Evolutionary conservation across 306 rosid genomes (phyloP).

Genomic region (Oxytropis ochrocephala): DNA sequence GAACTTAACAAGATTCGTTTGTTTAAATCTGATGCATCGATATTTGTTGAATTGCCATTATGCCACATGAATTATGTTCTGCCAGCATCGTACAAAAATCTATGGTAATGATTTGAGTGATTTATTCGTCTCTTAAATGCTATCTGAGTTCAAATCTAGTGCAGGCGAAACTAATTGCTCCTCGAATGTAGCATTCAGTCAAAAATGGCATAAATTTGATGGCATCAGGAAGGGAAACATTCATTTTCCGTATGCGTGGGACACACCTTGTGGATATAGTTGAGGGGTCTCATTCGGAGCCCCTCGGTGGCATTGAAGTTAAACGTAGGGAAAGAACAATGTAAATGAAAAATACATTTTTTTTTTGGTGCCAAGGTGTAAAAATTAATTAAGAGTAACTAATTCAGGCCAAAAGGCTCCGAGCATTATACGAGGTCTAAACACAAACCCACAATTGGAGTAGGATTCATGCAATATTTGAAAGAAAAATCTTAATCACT

Average conservation of each 20-base stretch:
- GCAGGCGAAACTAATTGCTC: neutral
- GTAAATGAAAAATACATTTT: too few relatives aligned
- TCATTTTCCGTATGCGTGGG: neutral
- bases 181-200: neutral
- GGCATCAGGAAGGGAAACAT: neutral
- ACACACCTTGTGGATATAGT: neutral
- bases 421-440: too few relatives aligned
- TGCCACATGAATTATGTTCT: neutral
- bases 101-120: too few relatives aligned
- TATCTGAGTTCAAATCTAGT: neutral
- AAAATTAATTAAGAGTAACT: too few relatives aligned
- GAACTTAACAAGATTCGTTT: neutral
- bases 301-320: neutral
- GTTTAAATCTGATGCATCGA: constrained; percentile 6
- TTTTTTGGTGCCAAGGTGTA: too few relatives aligned
- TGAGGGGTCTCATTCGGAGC: neutral
- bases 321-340: too few relatives aligned
- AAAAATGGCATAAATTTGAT: neutral
- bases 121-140: neutral
- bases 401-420: too few relatives aligned
- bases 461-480: too few relatives aligned
- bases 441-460: too few relatives aligned
- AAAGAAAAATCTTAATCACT: too few relatives aligned
- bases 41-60: constrained; percentile 1
- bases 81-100: neutral